Base-by-base conservation (phyloP, 2,329 filamentous ascomycete genomes). In the Sphaceloma murrayae region DNA sequence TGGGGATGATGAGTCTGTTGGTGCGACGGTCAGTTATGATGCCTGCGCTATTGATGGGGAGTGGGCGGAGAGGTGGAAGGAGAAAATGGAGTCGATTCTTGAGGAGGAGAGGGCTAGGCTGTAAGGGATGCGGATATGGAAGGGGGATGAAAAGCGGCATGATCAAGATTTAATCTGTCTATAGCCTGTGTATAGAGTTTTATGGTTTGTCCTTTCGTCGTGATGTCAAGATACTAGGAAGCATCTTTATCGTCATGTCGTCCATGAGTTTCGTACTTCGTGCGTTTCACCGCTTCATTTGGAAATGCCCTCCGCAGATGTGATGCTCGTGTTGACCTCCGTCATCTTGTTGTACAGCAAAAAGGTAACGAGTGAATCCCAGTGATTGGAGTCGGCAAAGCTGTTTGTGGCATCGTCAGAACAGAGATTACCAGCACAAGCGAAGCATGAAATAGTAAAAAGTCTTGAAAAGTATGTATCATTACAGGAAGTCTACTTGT, bases 401-500 rank as follows among this genome's bases (percentile, higher is more conserved):
- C 42, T 45, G 30, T 33, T 27, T 27, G 24, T 6, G 24, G 7
- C 11, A 6, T 11, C 6, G 24, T 27, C 24, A 27, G 24, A 27
- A 7, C 24, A 27, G 6, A n/a, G n/a, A n/a, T n/a, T n/a, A n/a
- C n/a, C n/a, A 11, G 24, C 11, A 27, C 24, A 11, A 6, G 24
- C 24, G 11, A 27, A 19, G 7, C 11, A 34, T 3, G 16, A 34
- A 10, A 13, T 14, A 19, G 31, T 10, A 27, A 26, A 22, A 9
- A 24, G n/a, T n/a, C n/a, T n/a, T n/a, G n/a, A n/a, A n/a, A n/a
- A n/a, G n/a, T 38, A 24, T 7, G 19, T 38, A 24, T n/a, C 21
- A 38, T 29, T 40, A 40, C 24, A 40, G n/a, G n/a, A 13, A 29
- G 26, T 45, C 42, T 45, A 45, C 36, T 45, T 78, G 60, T 96